A percentile compares a stretch with the other conserved stretches of the same genome.
phyloP scores from a whole-genome alignment of 2,329 filamentous ascomycete species.

The Trichoderma gracile region DNA sequence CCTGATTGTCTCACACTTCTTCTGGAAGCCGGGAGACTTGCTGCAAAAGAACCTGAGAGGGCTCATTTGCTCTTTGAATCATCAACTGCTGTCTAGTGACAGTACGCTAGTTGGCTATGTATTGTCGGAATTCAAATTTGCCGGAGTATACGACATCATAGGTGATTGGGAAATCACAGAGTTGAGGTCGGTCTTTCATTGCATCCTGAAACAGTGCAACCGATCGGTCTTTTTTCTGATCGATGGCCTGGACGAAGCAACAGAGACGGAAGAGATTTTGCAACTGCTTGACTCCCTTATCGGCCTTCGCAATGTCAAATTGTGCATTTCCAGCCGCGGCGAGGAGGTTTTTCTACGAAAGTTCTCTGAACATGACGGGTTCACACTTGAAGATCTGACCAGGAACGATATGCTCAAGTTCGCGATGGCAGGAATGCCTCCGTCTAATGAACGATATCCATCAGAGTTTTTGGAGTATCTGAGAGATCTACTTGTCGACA shows the following conservation, averaged over 20 bases:
- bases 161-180: not conserved
- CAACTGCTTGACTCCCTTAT: not conserved
- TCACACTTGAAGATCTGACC: not conserved
- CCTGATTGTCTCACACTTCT: not conserved
- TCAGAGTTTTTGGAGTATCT: fast-evolving
- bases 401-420: not conserved
- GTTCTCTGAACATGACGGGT: not conserved
- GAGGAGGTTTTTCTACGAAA: not conserved
- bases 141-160: not conserved
- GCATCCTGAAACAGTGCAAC: not conserved
- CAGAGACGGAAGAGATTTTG: not conserved
- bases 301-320: not conserved
- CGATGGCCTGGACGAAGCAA: not conserved
- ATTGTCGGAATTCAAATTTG: not conserved
- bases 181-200: not conserved
- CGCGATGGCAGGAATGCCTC: not conserved
- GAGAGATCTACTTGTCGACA: fast-evolving
- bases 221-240: not conserved
- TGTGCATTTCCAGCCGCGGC: not conserved
- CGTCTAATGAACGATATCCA: not conserved
- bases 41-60: not conserved
- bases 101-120: not conserved
- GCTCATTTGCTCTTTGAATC: not conserved
- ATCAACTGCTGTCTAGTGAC: not conserved
- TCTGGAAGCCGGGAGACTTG: not conserved